A percentile compares a stretch with the other conserved stretches of the same genome.
Evolutionary conservation across 176 grass and related monocot species (phyloP).

Genomic region (Eragrostis nindensis): DNA sequence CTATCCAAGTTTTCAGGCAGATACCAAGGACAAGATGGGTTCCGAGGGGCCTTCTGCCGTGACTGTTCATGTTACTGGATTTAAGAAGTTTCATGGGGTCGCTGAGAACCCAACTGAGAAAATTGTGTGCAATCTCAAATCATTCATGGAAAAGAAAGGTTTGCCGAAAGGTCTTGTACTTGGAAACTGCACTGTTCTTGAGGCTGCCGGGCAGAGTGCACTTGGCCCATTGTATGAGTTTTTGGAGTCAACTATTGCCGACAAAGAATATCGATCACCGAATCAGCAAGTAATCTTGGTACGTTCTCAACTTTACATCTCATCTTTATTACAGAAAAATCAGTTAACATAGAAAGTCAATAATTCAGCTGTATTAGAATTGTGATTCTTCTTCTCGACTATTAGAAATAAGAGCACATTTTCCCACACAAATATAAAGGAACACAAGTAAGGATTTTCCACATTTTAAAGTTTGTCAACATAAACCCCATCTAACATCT

Average conservation of each 20-base stretch:
- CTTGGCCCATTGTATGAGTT: conserved; percentile 56
- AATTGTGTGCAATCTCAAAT: conserved; percentile 48
- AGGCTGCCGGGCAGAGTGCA: conserved; percentile 73
- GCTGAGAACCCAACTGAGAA: conserved; percentile 61
- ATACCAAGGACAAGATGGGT: conserved; percentile 48
- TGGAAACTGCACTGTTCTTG: conserved; percentile 67
- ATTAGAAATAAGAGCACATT: background rate
- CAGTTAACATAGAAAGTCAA: background rate
- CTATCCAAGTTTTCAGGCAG: background rate
- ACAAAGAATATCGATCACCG: conserved; percentile 21
- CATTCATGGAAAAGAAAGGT: conserved; percentile 52
- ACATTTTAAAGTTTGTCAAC: background rate
- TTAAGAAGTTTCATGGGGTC: conserved; percentile 70
- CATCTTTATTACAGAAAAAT: background rate
- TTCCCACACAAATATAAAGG: too few species aligned
- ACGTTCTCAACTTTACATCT: conserved; percentile 23
- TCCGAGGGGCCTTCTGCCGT: conserved; percentile 51
- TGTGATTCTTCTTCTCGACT: background rate
- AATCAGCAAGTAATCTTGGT: conserved; percentile 63
- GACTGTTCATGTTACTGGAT: conserved; percentile 59
- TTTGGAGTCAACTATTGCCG: conserved; percentile 47
- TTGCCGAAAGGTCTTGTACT: conserved; percentile 57
- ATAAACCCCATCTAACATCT: background rate
- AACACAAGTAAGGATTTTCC: background rate
- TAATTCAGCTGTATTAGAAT: background rate